phyloP scores from a whole-genome alignment of 2,329 filamentous ascomycete species.

The Byssochlamys sp. region DNA sequence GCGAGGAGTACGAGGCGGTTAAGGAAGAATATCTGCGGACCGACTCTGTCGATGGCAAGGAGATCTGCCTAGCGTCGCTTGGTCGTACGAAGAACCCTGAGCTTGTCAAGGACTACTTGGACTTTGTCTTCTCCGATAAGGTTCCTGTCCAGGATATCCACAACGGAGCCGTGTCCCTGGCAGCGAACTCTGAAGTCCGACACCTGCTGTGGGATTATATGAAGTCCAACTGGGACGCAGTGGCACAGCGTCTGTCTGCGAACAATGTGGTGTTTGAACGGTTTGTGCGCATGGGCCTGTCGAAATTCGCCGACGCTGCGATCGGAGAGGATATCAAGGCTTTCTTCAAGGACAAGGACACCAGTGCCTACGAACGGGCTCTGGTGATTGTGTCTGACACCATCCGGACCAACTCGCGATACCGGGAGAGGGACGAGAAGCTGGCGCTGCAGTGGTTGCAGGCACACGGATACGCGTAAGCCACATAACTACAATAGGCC shows the following conservation, averaged over 20 bases:
- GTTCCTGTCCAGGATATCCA: conserved; percentile 83
- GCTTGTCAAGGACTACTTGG: conserved; percentile 58
- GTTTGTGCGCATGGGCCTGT: conserved; percentile 68
- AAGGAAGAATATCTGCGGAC: conserved; percentile 78
- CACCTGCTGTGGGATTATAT: conserved; percentile 73
- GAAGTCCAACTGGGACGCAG: conserved; percentile 68
- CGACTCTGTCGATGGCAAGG: conserved; percentile 80
- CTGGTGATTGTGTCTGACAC: conserved; percentile 77
- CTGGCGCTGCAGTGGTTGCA: conserved; percentile 70
- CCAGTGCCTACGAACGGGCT: conserved; percentile 73
- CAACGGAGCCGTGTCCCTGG: conserved; percentile 63
- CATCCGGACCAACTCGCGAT: conserved; percentile 71
- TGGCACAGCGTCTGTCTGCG: conserved; percentile 60
- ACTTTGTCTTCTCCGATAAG: conserved; percentile 72
- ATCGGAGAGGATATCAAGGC: conserved; percentile 64
- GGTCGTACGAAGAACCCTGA: conserved; percentile 61
- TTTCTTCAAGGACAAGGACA: conserved; percentile 85
- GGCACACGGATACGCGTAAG: conserved; percentile 49
- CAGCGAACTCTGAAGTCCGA: conserved; percentile 64
- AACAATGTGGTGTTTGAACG: conserved; percentile 86
- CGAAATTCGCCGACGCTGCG: conserved; percentile 63
- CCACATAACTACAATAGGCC: background rate
- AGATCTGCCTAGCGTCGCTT: conserved; percentile 68
- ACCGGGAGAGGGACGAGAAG: conserved; percentile 65
- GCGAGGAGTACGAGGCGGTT: conserved; percentile 61